Percentiles rank a stretch among this genome's conserved stretches.
These are phyloP conservation scores for Neurospora sp. DNA, from an alignment of 495 filamentous ascomycete genomes.

Conservation along the genomic window DNA sequence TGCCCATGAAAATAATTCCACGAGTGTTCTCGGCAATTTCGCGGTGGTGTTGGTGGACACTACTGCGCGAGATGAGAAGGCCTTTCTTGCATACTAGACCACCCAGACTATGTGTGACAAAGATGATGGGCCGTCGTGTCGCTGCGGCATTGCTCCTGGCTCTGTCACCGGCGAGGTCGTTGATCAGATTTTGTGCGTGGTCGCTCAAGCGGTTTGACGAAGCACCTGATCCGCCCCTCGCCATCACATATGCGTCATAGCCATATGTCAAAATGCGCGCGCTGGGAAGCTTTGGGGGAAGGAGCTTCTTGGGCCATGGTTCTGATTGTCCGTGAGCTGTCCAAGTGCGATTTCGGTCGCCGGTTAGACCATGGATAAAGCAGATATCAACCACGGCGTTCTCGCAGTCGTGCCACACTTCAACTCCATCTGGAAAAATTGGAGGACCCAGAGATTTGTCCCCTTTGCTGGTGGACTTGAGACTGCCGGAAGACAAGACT, in stretches of 20 bases:
- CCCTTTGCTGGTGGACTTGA: background rate
- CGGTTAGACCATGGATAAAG: slow-evolving; percentile 23
- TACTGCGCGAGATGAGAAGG: slow-evolving; percentile 3
- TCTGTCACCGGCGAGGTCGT: slow-evolving; percentile 2
- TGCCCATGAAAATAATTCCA: slow-evolving; percentile 33
- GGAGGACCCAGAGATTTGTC: background rate
- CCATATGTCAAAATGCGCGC: slow-evolving; percentile 19
- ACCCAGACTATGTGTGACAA: slow-evolving; percentile 25
- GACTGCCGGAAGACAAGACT: background rate
- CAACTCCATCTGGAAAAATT: slow-evolving; percentile 8
- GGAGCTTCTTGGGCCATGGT: slow-evolving; percentile 18
- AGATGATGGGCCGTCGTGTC: slow-evolving; percentile 13
- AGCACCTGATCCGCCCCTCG: background rate
- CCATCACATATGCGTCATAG: slow-evolving; percentile 10
- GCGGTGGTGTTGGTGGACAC: slow-evolving; percentile 11
- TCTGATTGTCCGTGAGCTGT: slow-evolving; percentile 8
- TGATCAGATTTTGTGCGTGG: slow-evolving; percentile 12
- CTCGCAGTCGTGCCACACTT: slow-evolving; percentile 8
- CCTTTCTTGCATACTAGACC: slow-evolving; percentile 32
- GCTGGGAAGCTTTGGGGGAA: slow-evolving; percentile 8
- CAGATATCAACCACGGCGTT: slow-evolving; percentile 14
- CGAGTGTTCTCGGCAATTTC: slow-evolving; percentile 17
- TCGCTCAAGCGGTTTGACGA: slow-evolving; percentile 4
- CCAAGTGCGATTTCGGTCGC: slow-evolving; percentile 20
- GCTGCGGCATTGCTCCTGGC: background rate